Conservation (phyloP, 495 filamentous ascomycete species). For the Aspergillus cavernicola region DNA sequence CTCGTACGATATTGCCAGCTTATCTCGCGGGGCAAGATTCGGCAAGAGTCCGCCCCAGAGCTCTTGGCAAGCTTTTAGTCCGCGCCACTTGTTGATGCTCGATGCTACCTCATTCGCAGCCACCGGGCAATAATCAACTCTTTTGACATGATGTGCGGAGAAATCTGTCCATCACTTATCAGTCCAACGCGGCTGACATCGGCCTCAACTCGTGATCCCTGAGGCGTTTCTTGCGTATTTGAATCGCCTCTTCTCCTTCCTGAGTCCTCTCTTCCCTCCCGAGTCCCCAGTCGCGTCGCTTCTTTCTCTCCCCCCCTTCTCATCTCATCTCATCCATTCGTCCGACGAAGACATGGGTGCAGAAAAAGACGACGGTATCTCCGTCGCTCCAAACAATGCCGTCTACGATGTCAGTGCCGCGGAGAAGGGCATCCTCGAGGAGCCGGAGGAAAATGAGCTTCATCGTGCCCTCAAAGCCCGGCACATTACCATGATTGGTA, state of each 20-base stretch:
- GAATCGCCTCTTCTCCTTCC: neutral
- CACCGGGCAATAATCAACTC: neutral
- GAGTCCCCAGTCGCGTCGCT: neutral
- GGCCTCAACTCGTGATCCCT: too few relatives aligned
- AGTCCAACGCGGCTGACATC: neutral
- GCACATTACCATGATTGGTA: constrained; percentile 81
- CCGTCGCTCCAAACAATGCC: constrained; percentile 13
- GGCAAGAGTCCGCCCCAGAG: constrained; percentile 1
- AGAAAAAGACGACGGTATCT: constrained; percentile 16
- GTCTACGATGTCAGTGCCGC: constrained; percentile 23
- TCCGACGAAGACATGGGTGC: constrained; percentile 12
- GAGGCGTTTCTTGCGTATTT: neutral
- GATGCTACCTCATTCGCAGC: neutral
- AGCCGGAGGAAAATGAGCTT: constrained; percentile 38
- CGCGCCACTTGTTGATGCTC: too few relatives aligned
- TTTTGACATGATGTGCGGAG: neutral
- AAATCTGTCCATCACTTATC: neutral
- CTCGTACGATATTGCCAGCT: too few relatives aligned
- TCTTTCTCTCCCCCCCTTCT: neutral
- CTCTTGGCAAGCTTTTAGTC: neutral
- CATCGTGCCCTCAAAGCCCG: constrained; percentile 69
- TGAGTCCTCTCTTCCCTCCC: neutral
- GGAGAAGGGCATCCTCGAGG: constrained; percentile 25
- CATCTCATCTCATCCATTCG: neutral
- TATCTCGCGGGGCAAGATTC: neutral